Base-by-base conservation (phyloP, 2,329 filamentous ascomycete genomes). In the Talaromyces verruculosus region DNA sequence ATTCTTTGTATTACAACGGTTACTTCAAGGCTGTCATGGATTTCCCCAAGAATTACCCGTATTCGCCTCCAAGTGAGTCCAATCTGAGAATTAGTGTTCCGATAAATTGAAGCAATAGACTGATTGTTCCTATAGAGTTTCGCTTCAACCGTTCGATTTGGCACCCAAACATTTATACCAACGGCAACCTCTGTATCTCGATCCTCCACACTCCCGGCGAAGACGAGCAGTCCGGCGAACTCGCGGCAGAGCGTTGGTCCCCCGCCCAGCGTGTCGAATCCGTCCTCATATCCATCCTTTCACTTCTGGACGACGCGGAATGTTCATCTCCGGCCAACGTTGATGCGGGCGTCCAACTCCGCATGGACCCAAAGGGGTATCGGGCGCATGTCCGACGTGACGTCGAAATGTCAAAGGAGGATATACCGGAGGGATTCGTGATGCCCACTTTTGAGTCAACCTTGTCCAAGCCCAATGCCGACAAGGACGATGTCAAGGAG, bases 321-420 rank as follows among this genome's bases (percentile, higher is more conserved):
- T 92, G 96, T 73, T 92, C 89, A 71, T 97, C 93, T 0, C 92
- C 95, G 0, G 95, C 94, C 69, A 98, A 98, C 76, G 93, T 98
- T 64, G 94, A 98, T 71, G 94, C 95, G 1, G 88, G 92, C 65
- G 90, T 97, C 28, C 86, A 93, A 82, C 89, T 96, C 73, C 89
- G 94, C 67, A 92, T 93, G 71, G 80, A 89, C 37, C 87, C 88
- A 0, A 81, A 83, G 1, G 78, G 83, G 37, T 99, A 96, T 83
- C 88, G 92, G 73, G 79, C 82, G 51, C 85, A 84, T 71, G 92
- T 94, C 1, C 84, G 81, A 68, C 85, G 87, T 51, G 87, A 92
- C 37, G 89, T 95, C 4, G 88, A 90, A 69, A 82, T 81, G 55
- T 93, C 91, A 13, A 91, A 91, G 79, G 81, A 84, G 69, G 91